These are phyloP conservation scores for Pseudovirgaria hyperparasitica DNA, from an alignment of 2,329 filamentous ascomycete genomes.

Conservation along the genomic window DNA sequence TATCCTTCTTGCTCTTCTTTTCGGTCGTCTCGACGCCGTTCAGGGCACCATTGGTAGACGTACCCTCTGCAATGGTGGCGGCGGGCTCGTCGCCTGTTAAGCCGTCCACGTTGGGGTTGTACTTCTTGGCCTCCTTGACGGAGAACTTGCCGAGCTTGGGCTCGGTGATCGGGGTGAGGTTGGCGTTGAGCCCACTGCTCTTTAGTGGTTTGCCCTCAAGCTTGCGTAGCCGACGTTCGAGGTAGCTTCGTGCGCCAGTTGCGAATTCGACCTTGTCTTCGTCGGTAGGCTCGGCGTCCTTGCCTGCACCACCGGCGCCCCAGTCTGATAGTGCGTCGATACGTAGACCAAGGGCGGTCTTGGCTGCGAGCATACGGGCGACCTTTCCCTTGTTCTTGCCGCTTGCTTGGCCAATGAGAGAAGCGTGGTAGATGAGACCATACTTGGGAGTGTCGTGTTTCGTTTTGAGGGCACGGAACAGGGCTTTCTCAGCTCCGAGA, in stretches of 20 bases:
- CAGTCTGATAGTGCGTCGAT: conserved; percentile 80
- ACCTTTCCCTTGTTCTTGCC: conserved; percentile 99
- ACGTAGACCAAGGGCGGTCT: conserved; percentile 84
- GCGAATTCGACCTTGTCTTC: conserved; percentile 80
- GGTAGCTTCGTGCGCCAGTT: conserved; percentile 54
- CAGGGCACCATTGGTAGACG: conserved; percentile 22
- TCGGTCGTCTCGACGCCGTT: conserved; percentile 24
- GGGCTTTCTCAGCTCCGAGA: conserved; percentile 93
- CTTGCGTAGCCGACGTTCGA: conserved; percentile 62
- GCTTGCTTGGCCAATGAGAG: conserved; percentile 84
- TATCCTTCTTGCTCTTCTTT: conserved; percentile 21
- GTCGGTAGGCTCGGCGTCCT: conserved; percentile 52
- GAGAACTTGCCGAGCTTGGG: conserved; percentile 58
- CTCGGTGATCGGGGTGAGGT: conserved; percentile 44
- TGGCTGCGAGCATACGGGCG: conserved; percentile 87
- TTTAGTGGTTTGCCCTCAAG: conserved; percentile 86
- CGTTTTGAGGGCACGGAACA: conserved; percentile 96
- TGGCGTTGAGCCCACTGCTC: conserved; percentile 61
- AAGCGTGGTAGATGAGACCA: conserved; percentile 61
- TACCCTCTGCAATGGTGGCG: conserved; percentile 40
- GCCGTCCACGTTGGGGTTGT: conserved; percentile 89
- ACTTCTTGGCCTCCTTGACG: conserved; percentile 84
- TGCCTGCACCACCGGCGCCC: conserved; percentile 44
- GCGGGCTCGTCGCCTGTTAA: conserved; percentile 56
- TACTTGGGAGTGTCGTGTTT: conserved; percentile 99